Conservation (phyloP, 352 stramenopile species). For the Thraustochytrium sp. region DNA sequence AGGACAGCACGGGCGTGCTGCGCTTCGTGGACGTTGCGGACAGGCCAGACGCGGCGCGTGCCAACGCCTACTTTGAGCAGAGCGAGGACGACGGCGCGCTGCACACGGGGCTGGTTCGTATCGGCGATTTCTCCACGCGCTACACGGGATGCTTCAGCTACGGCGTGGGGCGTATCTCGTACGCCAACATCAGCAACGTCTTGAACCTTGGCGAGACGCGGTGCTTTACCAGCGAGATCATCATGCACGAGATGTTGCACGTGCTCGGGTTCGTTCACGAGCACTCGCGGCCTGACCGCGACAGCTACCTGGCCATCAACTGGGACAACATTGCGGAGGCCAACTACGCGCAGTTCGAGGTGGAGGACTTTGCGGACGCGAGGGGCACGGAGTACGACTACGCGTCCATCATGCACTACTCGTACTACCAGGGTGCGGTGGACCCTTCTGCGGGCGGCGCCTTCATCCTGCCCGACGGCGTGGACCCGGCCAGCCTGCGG, state of each 20-base stretch:
- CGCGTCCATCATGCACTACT: background rate
- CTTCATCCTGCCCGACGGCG: too few relatives aligned
- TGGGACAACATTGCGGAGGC: background rate
- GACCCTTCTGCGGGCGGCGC: too few relatives aligned
- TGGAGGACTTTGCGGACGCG: background rate
- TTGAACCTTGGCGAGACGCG: background rate
- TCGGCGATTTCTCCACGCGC: too few relatives aligned
- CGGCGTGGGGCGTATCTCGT: too few relatives aligned
- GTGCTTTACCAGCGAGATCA: background rate
- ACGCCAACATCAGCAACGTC: background rate
- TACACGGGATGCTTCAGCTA: background rate
- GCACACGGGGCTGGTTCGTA: too few relatives aligned
- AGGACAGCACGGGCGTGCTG: too few relatives aligned
- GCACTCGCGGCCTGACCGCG: background rate
- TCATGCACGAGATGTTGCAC: background rate
- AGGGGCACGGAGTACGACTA: background rate
- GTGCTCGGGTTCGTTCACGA: constrained; percentile 5
- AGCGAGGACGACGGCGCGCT: too few relatives aligned
- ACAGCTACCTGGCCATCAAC: background rate
- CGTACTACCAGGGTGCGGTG: too few relatives aligned
- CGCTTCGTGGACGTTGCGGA: too few relatives aligned
- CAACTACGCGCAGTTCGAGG: background rate
- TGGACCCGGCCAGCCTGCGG: too few relatives aligned
- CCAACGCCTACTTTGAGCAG: too few relatives aligned
- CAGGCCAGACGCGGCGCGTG: too few relatives aligned